A percentile compares a stretch with the other conserved stretches of the same genome.
phyloP scores from a whole-genome alignment of 257 asterid genomes.

The Rehmannia glutinosa region DNA sequence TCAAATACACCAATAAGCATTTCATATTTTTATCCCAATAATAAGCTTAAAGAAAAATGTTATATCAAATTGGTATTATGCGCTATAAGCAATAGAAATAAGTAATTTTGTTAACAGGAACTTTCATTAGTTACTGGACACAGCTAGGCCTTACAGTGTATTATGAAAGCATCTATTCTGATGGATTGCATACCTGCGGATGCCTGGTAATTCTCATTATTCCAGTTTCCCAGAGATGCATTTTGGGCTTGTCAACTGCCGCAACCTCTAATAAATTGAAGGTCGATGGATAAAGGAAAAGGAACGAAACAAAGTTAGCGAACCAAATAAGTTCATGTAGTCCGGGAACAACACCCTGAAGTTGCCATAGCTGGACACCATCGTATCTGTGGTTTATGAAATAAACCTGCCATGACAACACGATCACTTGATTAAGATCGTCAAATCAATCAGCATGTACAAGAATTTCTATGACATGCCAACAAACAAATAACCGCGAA shows the following conservation, averaged over 20 bases:
- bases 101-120: too few species aligned
- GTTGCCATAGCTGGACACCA: constrained; percentile 94
- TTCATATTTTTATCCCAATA: too few species aligned
- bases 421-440: constrained; percentile 5
- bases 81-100: too few species aligned
- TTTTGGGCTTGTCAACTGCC: constrained; percentile 94
- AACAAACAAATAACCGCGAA: background rate
- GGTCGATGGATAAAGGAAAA: constrained; percentile 91
- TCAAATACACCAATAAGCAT: background rate
- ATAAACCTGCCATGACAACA: constrained; percentile 56
- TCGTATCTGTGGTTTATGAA: constrained; percentile 96
- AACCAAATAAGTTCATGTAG: constrained; percentile 74
- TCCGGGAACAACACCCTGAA: constrained; percentile 70
- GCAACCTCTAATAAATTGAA: constrained; percentile 95
- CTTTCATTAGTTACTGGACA: background rate
- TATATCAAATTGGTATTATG: too few species aligned
- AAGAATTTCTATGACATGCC: background rate
- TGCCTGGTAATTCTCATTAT: constrained; percentile 96
- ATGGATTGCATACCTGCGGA: constrained; percentile 70
- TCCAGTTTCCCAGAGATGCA: constrained; percentile 99
- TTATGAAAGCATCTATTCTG: background rate
- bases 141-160: background rate
- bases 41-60: too few species aligned
- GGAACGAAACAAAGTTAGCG: constrained; percentile 69
- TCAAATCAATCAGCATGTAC: background rate